These are phyloP conservation scores for Apium graveolens DNA, from an alignment of 129 eudicot species.

Conservation along the genomic window DNA sequence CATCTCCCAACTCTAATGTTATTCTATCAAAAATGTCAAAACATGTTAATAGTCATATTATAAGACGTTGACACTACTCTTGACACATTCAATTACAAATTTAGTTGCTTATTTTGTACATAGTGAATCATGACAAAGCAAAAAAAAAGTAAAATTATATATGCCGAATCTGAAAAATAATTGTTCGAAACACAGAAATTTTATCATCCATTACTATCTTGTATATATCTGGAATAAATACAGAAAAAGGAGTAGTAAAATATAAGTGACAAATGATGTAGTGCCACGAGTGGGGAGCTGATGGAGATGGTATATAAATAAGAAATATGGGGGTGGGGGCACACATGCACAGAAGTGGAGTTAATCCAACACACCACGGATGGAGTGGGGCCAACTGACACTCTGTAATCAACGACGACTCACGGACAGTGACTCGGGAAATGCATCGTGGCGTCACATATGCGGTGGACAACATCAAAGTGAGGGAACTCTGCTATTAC, in stretches of 20 bases:
- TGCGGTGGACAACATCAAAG: conserved; percentile 7
- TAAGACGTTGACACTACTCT: too few relatives aligned
- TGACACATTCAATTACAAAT: too few relatives aligned
- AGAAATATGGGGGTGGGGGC: neutral
- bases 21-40: too few relatives aligned
- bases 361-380: conserved; percentile 4
- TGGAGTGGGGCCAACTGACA: neutral
- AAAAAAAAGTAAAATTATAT: too few relatives aligned
- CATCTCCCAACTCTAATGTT: too few relatives aligned
- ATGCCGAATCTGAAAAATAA: too few relatives aligned
- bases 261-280: neutral
- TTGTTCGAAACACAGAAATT: neutral
- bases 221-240: neutral
- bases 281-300: neutral
- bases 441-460: conserved; percentile 1
- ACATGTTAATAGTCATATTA: too few relatives aligned
- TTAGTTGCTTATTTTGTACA: too few relatives aligned
- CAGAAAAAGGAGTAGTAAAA: neutral
- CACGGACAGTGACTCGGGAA: conserved; percentile 1
- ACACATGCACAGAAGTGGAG: neutral
- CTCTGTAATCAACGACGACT: conserved; percentile 2
- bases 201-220: neutral
- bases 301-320: neutral
- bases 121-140: too few relatives aligned
- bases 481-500: neutral